Percentiles rank a stretch among this genome's conserved stretches.
These are phyloP conservation scores for Candida xiaguanensis DNA, from an alignment of 805 yeast genomes.

Conservation along the genomic window DNA sequence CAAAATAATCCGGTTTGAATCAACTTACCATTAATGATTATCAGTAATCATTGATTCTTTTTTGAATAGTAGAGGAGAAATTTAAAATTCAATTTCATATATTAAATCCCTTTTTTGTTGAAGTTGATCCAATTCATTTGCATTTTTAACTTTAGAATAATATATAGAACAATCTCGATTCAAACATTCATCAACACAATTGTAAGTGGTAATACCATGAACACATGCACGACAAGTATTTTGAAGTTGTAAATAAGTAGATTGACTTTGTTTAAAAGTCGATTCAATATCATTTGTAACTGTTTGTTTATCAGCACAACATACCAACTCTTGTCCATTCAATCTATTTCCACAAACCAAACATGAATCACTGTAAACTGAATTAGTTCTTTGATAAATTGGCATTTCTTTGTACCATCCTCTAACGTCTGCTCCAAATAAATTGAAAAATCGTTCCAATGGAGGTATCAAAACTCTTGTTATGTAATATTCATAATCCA, in stretches of 20 bases:
- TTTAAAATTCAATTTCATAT: no score
- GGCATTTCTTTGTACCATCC: conserved; percentile 78
- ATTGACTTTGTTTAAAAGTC: conserved; percentile 5
- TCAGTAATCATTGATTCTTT: no score
- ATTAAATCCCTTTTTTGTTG: conserved; percentile 6
- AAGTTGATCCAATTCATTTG: conserved; percentile 19
- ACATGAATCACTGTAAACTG: conserved; percentile 18
- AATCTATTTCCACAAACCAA: conserved; percentile 21
- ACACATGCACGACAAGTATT: conserved; percentile 8
- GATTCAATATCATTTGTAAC: conserved; percentile 5
- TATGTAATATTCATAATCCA: conserved; percentile 86
- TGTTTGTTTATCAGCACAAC: conserved; percentile 7
- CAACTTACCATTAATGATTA: no score
- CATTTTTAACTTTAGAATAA: conserved; percentile 48
- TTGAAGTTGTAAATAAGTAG: neutral
- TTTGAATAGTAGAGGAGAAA: no score
- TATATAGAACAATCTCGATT: conserved; percentile 66
- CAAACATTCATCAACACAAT: conserved; percentile 35
- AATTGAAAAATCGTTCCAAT: conserved; percentile 72
- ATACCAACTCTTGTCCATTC: conserved; percentile 2
- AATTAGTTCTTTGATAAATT: conserved; percentile 10
- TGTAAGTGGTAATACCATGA: conserved; percentile 6
- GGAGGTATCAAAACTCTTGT: conserved; percentile 86
- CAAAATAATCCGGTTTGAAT: no score
- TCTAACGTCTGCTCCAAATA: conserved; percentile 76